phyloP scores from a whole-genome alignment of 495 filamentous ascomycete genomes.

The Tuber calosporum region DNA sequence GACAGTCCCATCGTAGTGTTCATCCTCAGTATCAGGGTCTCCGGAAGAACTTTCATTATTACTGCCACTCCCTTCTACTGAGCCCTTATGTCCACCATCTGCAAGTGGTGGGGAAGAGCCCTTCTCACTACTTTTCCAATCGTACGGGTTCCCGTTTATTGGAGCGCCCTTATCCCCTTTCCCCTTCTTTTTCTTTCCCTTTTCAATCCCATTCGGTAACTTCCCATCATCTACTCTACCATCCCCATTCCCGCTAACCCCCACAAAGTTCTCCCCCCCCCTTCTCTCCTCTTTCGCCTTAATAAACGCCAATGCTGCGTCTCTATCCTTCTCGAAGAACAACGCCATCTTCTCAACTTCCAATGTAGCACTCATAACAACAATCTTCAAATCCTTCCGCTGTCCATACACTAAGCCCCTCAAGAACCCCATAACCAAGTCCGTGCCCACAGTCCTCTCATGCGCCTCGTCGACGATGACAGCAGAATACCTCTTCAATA shows the following conservation, averaged over 20 bases:
- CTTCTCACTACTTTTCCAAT: constrained; percentile 9
- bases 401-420: constrained; percentile 46
- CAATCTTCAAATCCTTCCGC: constrained; percentile 58
- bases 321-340: constrained; percentile 56
- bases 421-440: constrained; percentile 80
- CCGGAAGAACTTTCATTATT: background rate
- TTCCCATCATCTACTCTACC: background rate
- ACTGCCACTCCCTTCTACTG: background rate
- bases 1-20: constrained; percentile 17
- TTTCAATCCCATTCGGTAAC: constrained; percentile 9
- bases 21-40: background rate
- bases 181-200: background rate
- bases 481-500: constrained; percentile 74
- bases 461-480: constrained; percentile 95
- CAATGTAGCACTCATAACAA: constrained; percentile 95
- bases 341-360: constrained; percentile 67
- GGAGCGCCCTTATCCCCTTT: constrained; percentile 11
- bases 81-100: background rate
- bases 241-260: background rate
- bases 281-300: constrained; percentile 8
- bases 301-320: background rate
- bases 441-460: constrained; percentile 93
- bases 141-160: constrained; percentile 19
- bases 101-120: background rate
- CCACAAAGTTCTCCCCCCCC: background rate